Evolutionary conservation across 176 grass and related monocot species (phyloP).

Genomic region (Saccharum spontaneum): DNA sequence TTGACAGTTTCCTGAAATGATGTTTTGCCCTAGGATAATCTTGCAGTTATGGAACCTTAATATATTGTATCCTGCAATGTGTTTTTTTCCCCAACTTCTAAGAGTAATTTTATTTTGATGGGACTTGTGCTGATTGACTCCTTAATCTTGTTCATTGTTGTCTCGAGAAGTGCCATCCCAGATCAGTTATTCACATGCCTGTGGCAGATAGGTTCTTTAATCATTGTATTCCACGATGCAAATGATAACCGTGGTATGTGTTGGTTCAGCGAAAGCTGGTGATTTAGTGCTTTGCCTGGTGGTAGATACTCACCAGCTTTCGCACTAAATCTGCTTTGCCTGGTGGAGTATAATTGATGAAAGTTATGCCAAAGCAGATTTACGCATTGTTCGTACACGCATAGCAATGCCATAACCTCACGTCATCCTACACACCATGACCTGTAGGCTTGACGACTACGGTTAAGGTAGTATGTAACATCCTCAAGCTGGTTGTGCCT

Average conservation of each 20-base stretch:
- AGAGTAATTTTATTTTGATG: conserved; percentile 37
- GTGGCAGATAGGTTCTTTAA: not conserved
- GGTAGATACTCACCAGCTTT: no score
- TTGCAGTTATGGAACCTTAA: conserved; percentile 30
- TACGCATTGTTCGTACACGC: no score
- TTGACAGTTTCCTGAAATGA: conserved; percentile 3
- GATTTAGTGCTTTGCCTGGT: not conserved
- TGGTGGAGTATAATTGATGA: no score
- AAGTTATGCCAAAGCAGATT: no score
- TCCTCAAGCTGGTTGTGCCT: no score
- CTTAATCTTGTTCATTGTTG: not conserved
- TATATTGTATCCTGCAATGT: conserved; percentile 39
- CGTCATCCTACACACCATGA: no score
- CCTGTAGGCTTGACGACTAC: no score
- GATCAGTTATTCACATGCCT: not conserved
- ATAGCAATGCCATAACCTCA: no score
- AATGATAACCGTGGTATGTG: not conserved
- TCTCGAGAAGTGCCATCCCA: not conserved
- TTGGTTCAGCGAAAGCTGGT: not conserved
- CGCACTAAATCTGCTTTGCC: no score
- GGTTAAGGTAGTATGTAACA: no score
- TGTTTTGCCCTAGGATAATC: conserved; percentile 39
- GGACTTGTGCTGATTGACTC: not conserved
- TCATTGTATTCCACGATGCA: not conserved
- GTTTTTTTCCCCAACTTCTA: not conserved